These are phyloP conservation scores for Adiantum capillusveneris DNA, from an alignment of 75 land plant genomes.

Conservation along the genomic window DNA sequence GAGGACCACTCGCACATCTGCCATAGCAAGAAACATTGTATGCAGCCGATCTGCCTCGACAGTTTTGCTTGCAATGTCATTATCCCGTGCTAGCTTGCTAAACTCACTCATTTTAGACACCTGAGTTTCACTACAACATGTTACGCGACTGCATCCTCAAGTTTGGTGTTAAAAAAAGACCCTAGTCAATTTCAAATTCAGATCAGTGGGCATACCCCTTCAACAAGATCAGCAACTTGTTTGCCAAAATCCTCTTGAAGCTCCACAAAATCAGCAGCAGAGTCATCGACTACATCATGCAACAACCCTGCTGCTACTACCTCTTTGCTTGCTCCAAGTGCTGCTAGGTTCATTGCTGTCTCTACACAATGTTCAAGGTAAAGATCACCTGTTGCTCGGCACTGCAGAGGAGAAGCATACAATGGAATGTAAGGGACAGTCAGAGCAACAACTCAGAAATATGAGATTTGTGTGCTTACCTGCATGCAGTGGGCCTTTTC, in stretches of 20 bases:
- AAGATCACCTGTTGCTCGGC: conserved; percentile 81
- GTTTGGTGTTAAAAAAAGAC: too few relatives aligned
- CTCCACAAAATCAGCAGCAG: conserved; percentile 42
- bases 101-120: conserved; percentile 85
- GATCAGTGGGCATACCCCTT: conserved; percentile 52
- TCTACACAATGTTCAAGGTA: conserved; percentile 93
- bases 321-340: conserved; percentile 67
- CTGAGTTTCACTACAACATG: conserved; percentile 20
- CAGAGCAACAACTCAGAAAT: too few relatives aligned
- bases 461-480: conserved; percentile 81
- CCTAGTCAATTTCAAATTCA: not conserved
- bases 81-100: conserved; percentile 95
- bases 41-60: conserved; percentile 85
- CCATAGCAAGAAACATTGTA: conserved; percentile 98
- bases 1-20: conserved; percentile 89
- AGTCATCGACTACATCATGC: conserved; percentile 90
- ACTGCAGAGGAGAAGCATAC: conserved; percentile 41
- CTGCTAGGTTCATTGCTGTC: conserved; percentile 69
- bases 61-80: conserved; percentile 61
- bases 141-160: too few relatives aligned
- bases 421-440: too few relatives aligned
- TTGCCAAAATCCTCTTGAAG: conserved; percentile 61
- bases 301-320: conserved; percentile 97
- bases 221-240: conserved; percentile 76
- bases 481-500: conserved; percentile 27